Percentiles rank a stretch among this genome's conserved stretches.
These are phyloP conservation scores for Phialemoniopsis sp. DNA, from an alignment of 2,329 filamentous ascomycete species.

Conservation along the genomic window DNA sequence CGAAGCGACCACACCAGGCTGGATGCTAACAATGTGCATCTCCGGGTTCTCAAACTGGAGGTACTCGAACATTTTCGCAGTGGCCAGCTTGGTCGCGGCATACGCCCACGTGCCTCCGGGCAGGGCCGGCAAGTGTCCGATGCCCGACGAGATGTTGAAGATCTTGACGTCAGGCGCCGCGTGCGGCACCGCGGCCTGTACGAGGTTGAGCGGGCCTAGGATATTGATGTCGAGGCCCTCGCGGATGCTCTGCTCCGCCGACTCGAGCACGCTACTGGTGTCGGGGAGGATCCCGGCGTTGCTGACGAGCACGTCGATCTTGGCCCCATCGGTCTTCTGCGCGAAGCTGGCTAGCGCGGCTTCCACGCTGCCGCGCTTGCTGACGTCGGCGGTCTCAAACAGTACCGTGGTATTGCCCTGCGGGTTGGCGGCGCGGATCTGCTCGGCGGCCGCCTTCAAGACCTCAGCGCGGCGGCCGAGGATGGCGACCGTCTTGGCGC, in stretches of 20 bases:
- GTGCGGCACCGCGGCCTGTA: slow-evolving; percentile 11
- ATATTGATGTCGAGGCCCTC: slow-evolving; percentile 16
- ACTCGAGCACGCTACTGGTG: slow-evolving; percentile 4
- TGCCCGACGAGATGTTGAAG: slow-evolving; percentile 13
- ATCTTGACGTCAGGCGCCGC: slow-evolving; percentile 11
- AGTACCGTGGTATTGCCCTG: slow-evolving; percentile 2
- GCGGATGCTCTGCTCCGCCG: neutral
- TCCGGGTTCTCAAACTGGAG: slow-evolving; percentile 27
- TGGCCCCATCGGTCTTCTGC: slow-evolving; percentile 2
- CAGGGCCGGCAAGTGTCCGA: slow-evolving; percentile 11
- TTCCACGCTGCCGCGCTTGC: slow-evolving; percentile 2
- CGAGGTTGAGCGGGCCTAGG: slow-evolving; percentile 14
- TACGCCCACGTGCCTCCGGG: slow-evolving; percentile 17
- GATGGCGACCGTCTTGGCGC: slow-evolving; percentile 22
- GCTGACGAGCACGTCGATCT: slow-evolving; percentile 11
- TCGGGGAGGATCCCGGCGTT: slow-evolving; percentile 6
- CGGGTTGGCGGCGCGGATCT: slow-evolving; percentile 1
- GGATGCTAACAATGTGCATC: slow-evolving; percentile 29
- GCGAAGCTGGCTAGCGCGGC: slow-evolving; percentile 4
- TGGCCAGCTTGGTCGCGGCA: slow-evolving; percentile 26
- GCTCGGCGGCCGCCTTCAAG: slow-evolving; percentile 9
- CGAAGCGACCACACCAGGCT: slow-evolving; percentile 34
- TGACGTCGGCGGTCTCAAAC: slow-evolving; percentile 6
- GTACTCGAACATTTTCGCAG: slow-evolving; percentile 26
- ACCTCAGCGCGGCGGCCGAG: slow-evolving; percentile 17